These are phyloP conservation scores for Tetracentron sinense DNA, from an alignment of 164 flowering plant genomes.

Conservation along the genomic window DNA sequence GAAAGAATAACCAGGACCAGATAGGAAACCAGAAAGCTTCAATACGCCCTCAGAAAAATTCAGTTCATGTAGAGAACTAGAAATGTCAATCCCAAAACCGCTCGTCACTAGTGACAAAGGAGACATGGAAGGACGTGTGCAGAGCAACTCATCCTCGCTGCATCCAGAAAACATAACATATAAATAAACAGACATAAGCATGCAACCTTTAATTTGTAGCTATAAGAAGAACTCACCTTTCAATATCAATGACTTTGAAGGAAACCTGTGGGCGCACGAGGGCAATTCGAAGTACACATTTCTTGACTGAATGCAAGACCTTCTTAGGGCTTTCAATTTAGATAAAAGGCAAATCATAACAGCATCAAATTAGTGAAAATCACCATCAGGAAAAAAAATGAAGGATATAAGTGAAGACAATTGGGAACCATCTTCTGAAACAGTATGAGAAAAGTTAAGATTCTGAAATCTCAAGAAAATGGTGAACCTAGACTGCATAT, in stretches of 20 bases:
- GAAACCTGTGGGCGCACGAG: conserved; percentile 65
- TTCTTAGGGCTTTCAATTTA: conserved; percentile 63
- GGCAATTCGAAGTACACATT: conserved; percentile 63
- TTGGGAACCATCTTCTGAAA: not conserved
- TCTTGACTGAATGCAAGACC: conserved; percentile 66
- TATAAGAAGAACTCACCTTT: conserved; percentile 47
- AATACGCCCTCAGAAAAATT: conserved; percentile 44
- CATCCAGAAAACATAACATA: conserved; percentile 14
- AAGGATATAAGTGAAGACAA: conserved; percentile 6
- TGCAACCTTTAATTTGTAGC: not conserved
- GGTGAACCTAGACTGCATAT: conserved; percentile 71
- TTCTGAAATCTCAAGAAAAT: conserved; percentile 5
- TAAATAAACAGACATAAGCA: conserved; percentile 4
- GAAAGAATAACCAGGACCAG: conserved; percentile 41
- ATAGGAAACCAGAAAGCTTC: conserved; percentile 68
- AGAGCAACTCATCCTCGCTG: conserved; percentile 65
- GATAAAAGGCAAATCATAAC: conserved; percentile 9
- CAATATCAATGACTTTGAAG: conserved; percentile 64
- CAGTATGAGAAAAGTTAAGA: not conserved
- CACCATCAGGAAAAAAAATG: not conserved
- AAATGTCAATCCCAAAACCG: conserved; percentile 53
- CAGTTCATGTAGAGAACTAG: conserved; percentile 42
- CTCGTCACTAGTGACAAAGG: conserved; percentile 57
- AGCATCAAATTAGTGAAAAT: conserved; percentile 17
- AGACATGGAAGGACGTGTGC: conserved; percentile 48